A percentile compares a stretch with the other conserved stretches of the same genome.
Conservation (phyloP, 805 yeast genomes). For the Pichia paraexigua region DNA sequence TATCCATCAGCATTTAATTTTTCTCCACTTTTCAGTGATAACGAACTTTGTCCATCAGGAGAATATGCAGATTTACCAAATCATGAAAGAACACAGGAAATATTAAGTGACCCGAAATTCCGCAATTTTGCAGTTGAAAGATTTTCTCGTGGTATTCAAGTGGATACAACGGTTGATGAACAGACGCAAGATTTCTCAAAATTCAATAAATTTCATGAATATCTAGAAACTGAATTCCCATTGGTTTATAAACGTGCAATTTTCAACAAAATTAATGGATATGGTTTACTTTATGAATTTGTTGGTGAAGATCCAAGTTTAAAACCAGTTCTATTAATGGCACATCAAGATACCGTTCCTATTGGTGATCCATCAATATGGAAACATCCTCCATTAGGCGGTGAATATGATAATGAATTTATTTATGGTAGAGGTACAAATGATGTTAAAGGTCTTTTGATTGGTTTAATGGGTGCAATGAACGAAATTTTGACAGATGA, state of each 20-base stretch:
- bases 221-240: conserved; percentile 37
- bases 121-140: conserved; percentile 31
- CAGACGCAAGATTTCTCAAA: conserved; percentile 14
- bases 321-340: conserved; percentile 62
- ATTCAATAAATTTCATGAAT: conserved; percentile 17
- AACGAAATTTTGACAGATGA: conserved; percentile 46
- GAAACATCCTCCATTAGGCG: conserved; percentile 60
- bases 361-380: conserved; percentile 53
- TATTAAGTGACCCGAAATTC: conserved; percentile 30
- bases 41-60: conserved; percentile 41
- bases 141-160: conserved; percentile 41
- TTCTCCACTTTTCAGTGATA: neutral
- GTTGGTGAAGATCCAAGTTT: conserved; percentile 41
- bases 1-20: conserved; percentile 6
- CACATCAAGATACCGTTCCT: conserved; percentile 81
- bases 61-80: conserved; percentile 10
- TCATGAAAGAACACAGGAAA: conserved; percentile 15
- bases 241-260: conserved; percentile 35
- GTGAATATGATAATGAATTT: conserved; percentile 51
- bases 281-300: conserved; percentile 59
- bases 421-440: conserved; percentile 73
- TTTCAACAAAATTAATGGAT: conserved; percentile 49
- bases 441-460: conserved; percentile 66
- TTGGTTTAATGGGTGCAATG: conserved; percentile 58
- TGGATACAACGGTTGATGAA: conserved; percentile 40